phyloP scores from a whole-genome alignment of 192 early-diverging fungal species.

The Entomortierella chlamydospora region DNA sequence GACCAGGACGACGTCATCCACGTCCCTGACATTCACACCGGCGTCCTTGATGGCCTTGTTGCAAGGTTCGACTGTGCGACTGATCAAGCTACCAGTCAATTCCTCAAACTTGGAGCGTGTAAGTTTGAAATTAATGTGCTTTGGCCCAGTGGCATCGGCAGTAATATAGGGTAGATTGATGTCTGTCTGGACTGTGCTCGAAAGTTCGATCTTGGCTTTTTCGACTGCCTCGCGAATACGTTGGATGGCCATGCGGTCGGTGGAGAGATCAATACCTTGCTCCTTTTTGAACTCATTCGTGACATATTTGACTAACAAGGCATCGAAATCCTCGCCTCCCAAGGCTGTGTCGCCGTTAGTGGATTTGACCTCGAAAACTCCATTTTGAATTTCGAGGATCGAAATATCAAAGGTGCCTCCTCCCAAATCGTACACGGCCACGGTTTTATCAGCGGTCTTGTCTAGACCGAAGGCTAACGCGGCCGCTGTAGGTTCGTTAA shows the following conservation, averaged over 20 bases:
- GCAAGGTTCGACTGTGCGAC: conserved; percentile 93
- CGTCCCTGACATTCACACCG: conserved; percentile 79
- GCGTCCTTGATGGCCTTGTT: conserved; percentile 98
- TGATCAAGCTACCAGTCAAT: conserved; percentile 82
- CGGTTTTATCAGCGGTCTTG: conserved; percentile 86
- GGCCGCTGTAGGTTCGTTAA: conserved; percentile 97
- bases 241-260: conserved; percentile 96
- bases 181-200: conserved; percentile 93
- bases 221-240: conserved; percentile 97
- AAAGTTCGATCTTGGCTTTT: conserved; percentile 99
- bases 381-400: conserved; percentile 97
- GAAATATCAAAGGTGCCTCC: conserved; percentile 99
- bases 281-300: conserved; percentile 94
- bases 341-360: conserved; percentile 96
- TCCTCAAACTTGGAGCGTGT: conserved; percentile 92
- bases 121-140: conserved; percentile 97
- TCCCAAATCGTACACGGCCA: conserved; percentile 97
- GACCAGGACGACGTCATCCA: conserved; percentile 96
- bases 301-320: conserved; percentile 79
- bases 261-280: conserved; percentile 83
- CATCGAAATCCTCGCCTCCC: conserved; percentile 85
- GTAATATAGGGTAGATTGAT: conserved; percentile 98
- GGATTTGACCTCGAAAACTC: conserved; percentile 98
- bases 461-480: conserved; percentile 93
- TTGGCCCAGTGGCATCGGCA: conserved; percentile 86